phyloP scores from a whole-genome alignment of 176 grass and related monocot genomes.

The Oryza rufipogon region DNA sequence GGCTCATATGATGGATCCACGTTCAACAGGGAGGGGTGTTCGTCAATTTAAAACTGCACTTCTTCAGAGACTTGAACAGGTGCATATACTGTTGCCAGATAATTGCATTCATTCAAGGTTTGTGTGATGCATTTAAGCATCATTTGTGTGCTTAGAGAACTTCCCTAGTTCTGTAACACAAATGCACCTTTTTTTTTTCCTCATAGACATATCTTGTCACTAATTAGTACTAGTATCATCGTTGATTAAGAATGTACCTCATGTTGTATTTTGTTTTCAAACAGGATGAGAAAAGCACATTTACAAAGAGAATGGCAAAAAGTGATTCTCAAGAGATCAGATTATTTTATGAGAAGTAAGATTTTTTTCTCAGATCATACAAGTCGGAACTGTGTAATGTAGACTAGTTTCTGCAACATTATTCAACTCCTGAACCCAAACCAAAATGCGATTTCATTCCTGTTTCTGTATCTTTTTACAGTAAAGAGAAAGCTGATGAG shows the following conservation, averaged over 20 bases:
- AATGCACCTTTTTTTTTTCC: not conserved
- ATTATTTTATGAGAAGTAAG: conserved; percentile 75
- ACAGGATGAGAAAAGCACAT: conserved; percentile 74
- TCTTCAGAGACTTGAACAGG: conserved; percentile 90
- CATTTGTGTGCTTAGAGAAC: not conserved
- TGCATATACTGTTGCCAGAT: conserved; percentile 39
- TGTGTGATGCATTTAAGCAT: conserved; percentile 14
- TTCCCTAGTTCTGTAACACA: conserved; percentile 9
- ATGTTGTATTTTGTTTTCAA: conserved; percentile 41
- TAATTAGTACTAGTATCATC: conserved; percentile 14
- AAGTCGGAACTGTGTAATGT: not conserved
- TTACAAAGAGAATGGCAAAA: conserved; percentile 62
- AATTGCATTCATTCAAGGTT: conserved; percentile 32
- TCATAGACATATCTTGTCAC: not conserved
- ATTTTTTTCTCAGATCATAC: conserved; percentile 31
- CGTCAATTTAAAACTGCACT: conserved; percentile 91
- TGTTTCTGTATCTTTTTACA: conserved; percentile 46
- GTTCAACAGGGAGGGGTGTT: conserved; percentile 75
- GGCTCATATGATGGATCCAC: conserved; percentile 69
- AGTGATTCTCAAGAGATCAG: conserved; percentile 82
- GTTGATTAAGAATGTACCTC: conserved; percentile 25
- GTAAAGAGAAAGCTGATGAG: conserved; percentile 63
- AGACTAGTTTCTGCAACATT: conserved; percentile 23
- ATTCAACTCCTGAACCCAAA: not conserved
- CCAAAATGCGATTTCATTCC: conserved; percentile 23